phyloP scores from a whole-genome alignment of 228 moss, liverwort and hornwort species.

The Sphagnum magellanicum region DNA sequence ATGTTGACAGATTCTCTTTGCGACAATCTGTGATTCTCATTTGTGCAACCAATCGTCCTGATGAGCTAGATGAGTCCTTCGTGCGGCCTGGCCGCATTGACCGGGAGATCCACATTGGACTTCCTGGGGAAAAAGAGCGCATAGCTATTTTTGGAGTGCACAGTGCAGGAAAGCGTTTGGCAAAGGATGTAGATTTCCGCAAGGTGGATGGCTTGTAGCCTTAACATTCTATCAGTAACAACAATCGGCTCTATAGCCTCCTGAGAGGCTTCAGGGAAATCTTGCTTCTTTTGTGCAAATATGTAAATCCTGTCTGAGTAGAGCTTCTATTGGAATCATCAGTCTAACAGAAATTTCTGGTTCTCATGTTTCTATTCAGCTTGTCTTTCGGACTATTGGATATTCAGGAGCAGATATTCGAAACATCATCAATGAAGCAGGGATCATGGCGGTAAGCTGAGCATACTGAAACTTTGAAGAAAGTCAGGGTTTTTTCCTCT shows the following conservation, averaged over 20 bases:
- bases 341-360: too few species aligned
- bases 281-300: too few species aligned
- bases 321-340: too few species aligned
- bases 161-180: slow-evolving; percentile 86
- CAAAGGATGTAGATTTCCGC: slow-evolving; percentile 71
- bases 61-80: slow-evolving; percentile 90
- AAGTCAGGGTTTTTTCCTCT: too few species aligned
- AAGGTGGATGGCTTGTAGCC: slow-evolving; percentile 34
- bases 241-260: too few species aligned
- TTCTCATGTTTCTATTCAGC: slow-evolving; percentile 18
- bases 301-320: too few species aligned
- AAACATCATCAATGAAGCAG: slow-evolving; percentile 94
- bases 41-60: slow-evolving; percentile 96
- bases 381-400: slow-evolving; percentile 90
- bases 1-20: slow-evolving; percentile 77
- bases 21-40: slow-evolving; percentile 96
- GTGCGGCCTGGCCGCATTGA: slow-evolving; percentile 93
- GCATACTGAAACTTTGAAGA: background rate
- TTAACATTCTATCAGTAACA: background rate
- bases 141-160: slow-evolving; percentile 86
- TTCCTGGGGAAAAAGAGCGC: slow-evolving; percentile 90
- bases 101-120: slow-evolving; percentile 94
- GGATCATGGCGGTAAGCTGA: slow-evolving; percentile 92
- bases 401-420: slow-evolving; percentile 99
- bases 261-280: too few species aligned